A percentile compares a stretch with the other conserved stretches of the same genome.
Evolutionary conservation across 225 moss, liverwort and hornwort species (phyloP).

Genomic region (Takakia lepidozioides): DNA sequence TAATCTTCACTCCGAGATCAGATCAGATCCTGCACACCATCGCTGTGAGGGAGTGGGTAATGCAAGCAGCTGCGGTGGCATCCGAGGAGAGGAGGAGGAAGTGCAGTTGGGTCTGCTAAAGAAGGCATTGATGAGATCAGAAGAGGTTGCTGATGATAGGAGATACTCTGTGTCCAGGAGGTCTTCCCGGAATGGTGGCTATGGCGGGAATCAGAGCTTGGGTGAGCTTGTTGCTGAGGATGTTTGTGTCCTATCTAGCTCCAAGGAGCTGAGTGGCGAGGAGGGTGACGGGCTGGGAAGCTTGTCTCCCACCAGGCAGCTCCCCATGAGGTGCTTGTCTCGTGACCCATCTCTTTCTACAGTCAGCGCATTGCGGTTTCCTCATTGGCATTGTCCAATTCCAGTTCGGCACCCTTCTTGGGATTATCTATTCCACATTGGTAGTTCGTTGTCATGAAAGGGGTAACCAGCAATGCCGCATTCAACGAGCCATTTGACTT

Average conservation of each 20-base stretch:
- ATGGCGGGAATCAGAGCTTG: no score
- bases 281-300: constrained; percentile 9
- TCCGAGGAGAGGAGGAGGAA: not conserved
- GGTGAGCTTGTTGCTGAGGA: constrained; percentile 3
- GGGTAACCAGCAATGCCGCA: no score
- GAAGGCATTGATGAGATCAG: not conserved
- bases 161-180: not conserved
- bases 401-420: no score
- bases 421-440: no score
- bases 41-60: not conserved
- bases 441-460: no score
- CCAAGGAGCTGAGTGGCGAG: not conserved
- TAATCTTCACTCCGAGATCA: no score
- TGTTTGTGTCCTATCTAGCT: constrained; percentile 4
- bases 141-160: not conserved
- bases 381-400: no score
- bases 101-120: not conserved
- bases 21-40: no score
- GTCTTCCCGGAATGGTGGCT: not conserved
- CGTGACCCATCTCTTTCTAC: no score
- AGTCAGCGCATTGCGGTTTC: no score
- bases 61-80: not conserved
- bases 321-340: constrained; percentile 30
- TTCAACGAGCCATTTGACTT: no score
- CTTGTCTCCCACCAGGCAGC: constrained; percentile 16